Percentiles rank a stretch among this genome's conserved stretches.
phyloP scores from a whole-genome alignment of 805 yeast species.

The Clavispora asparagi region DNA sequence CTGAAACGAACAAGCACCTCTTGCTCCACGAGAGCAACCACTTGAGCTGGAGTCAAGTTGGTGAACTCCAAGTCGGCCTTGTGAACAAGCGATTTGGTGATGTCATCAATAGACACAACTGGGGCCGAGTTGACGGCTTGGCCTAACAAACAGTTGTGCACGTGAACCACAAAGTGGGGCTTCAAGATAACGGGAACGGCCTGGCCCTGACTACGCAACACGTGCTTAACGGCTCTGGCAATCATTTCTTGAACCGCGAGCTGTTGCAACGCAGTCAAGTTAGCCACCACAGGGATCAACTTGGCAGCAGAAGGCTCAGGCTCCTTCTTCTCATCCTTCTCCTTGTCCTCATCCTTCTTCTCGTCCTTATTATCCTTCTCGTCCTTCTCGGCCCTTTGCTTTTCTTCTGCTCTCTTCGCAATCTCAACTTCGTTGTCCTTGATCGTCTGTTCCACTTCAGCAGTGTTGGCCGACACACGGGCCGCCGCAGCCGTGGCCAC shows the following conservation, averaged over 20 bases:
- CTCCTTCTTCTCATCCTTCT: conserved; percentile 17
- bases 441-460: conserved; percentile 17
- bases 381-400: conserved; percentile 16
- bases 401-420: conserved; percentile 15
- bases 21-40: conserved; percentile 39
- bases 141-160: conserved; percentile 70
- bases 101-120: conserved; percentile 38
- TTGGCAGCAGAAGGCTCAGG: conserved; percentile 31
- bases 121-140: conserved; percentile 36
- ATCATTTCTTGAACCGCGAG: conserved; percentile 64
- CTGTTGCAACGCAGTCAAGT: conserved; percentile 43
- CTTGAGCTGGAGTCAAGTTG: conserved; percentile 41
- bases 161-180: conserved; percentile 59
- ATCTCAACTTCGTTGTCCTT: conserved; percentile 21
- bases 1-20: conserved; percentile 65
- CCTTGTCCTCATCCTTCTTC: conserved; percentile 5
- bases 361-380: conserved; percentile 15
- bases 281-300: conserved; percentile 38
- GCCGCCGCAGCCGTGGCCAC: conserved; percentile 38
- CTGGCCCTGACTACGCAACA: conserved; percentile 47
- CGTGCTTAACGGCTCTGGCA: conserved; percentile 74
- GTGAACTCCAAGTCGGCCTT: conserved; percentile 38
- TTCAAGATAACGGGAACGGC: conserved; percentile 49
- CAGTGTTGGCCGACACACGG: conserved; percentile 12
- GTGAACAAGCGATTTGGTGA: conserved; percentile 37